Percentiles rank a stretch among this genome's conserved stretches.
Conservation (phyloP, 345 rosid genomes). For the Populus nigra region DNA sequence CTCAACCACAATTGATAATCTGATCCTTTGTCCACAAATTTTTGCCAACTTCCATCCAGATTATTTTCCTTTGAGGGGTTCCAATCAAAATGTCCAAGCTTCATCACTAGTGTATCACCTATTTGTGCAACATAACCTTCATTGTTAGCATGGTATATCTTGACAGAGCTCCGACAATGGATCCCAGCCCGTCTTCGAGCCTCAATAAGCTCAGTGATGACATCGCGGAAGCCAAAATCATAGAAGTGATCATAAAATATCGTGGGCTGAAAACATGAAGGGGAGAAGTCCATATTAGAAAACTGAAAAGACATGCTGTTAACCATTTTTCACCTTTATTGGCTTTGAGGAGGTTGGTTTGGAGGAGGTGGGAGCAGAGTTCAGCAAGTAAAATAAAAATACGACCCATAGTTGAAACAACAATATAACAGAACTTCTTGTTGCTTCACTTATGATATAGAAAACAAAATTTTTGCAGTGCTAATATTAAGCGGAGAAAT, state of each 20-base stretch:
- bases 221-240: conserved; percentile 41
- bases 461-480: too few relatives aligned
- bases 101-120: conserved; percentile 35
- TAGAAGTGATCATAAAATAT: conserved; percentile 47
- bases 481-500: neutral
- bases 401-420: too few relatives aligned
- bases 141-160: conserved; percentile 42
- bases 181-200: conserved; percentile 37
- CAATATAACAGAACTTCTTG: too few relatives aligned
- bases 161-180: conserved; percentile 41
- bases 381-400: too few relatives aligned
- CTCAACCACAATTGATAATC: conserved; percentile 44
- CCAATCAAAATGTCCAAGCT: conserved; percentile 44
- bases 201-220: conserved; percentile 40
- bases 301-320: neutral
- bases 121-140: conserved; percentile 46
- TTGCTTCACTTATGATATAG: too few relatives aligned
- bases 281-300: neutral
- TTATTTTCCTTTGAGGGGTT: conserved; percentile 42
- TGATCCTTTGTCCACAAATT: conserved; percentile 38
- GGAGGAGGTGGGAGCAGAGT: too few relatives aligned
- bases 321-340: neutral
- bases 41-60: conserved; percentile 47
- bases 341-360: too few relatives aligned
- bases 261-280: conserved; percentile 32